Evolutionary conservation across 2,329 filamentous ascomycete species (phyloP), one percentile per base, ranked within the genome.

Genomic region (Aspergillus jensenii): DNA sequence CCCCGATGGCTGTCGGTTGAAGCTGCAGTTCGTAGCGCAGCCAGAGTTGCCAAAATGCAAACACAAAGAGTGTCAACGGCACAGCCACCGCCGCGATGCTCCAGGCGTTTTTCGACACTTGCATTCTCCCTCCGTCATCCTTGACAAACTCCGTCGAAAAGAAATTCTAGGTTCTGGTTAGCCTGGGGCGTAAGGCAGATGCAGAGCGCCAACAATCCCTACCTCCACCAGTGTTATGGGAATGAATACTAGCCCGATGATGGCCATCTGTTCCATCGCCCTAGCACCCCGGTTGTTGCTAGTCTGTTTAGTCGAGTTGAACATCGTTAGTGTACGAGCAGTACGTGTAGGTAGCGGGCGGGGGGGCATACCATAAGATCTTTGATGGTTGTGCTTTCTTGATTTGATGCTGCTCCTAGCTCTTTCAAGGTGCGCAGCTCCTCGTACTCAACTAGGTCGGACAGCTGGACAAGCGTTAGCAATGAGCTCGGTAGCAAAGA

Each of bases 111-210:
- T 17, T 25, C 14, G 60, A 62, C 3, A 62, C 45, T n/a, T 59
- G 48, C 40, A 61, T 25, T 7, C 23, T 27, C n/a, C 44, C 55
- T 15, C 47, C 6, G n/a, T 61, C 58, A 21, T 53, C n/a, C 7
- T 59, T 53, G 2, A 61, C 59, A 41, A 62, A 62, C 21, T 48
- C 14, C 2, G 59, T 62, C n/a, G 60, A 61, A 23, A 62, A 62
- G 35, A 62, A 59, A 35, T 57, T 59, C 59, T 39, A 23, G 19
- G 11, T 19, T 31, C 8, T 14, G 6, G 35, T 51, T 21, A 51
- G 35, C 48, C 40, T 6, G 12, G 4, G 21, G 21, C 21, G 21
- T 4, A 21, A 19, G 15, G 11, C 21, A 27, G 23, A 14, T 15
- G 27, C 27, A 31, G 27, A 11, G 27, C 27, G 9, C 27, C 27